Conservation (phyloP, 2,329 filamentous ascomycete species). For the Leptographium flavum region DNA sequence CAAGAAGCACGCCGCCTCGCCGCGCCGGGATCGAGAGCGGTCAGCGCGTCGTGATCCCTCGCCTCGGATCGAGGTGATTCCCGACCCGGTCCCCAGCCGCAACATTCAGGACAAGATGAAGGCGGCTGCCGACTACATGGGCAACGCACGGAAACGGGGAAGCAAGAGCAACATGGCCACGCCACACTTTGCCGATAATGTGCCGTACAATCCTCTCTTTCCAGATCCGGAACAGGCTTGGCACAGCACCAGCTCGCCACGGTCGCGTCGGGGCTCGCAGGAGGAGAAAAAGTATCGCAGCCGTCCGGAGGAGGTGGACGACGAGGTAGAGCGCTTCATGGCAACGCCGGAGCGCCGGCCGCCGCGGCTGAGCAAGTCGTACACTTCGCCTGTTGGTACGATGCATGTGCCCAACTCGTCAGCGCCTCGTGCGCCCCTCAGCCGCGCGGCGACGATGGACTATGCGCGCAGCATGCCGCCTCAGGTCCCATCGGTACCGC, state of each 20-base stretch:
- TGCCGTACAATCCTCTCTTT: constrained; percentile 6
- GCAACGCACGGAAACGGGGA: constrained; percentile 5
- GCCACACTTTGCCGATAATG: neutral
- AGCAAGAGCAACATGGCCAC: constrained; percentile 6
- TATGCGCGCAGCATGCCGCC: constrained; percentile 5
- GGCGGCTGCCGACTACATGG: constrained; percentile 12
- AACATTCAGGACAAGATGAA: constrained; percentile 10
- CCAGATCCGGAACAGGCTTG: constrained; percentile 10
- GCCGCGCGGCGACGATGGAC: constrained; percentile 12
- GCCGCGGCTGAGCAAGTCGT: constrained; percentile 15
- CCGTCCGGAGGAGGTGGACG: neutral
- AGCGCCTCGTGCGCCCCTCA: constrained; percentile 7
- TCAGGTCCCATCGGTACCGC: constrained; percentile 4
- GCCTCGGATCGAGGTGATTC: constrained; percentile 2
- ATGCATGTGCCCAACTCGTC: constrained; percentile 11
- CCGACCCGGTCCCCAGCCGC: neutral
- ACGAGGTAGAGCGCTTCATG: constrained; percentile 7
- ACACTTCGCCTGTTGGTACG: constrained; percentile 10
- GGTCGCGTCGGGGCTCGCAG: constrained; percentile 8
- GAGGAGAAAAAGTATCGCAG: constrained; percentile 9
- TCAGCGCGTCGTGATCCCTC: constrained; percentile 6
- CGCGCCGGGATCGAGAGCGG: constrained; percentile 13
- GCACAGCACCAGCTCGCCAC: constrained; percentile 1
- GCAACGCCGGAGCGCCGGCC: constrained; percentile 9
- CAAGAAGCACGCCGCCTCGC: constrained; percentile 16